A percentile compares a stretch with the other conserved stretches of the same genome.
phyloP scores from a whole-genome alignment of 768 basidiomycete species.

The Mycena haematopus region DNA sequence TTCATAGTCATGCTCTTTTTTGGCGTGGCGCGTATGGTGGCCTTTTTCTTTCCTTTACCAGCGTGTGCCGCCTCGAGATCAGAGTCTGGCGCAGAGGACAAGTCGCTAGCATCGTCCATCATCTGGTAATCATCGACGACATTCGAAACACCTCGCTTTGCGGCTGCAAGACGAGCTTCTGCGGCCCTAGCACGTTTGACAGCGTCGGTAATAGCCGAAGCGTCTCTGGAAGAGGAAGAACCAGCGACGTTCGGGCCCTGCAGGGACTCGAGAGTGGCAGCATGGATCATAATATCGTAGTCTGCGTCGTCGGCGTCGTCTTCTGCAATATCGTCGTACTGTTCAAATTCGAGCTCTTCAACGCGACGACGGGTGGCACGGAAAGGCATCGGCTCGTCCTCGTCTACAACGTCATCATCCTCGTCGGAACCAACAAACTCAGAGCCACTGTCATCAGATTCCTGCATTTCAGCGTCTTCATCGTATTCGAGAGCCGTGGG shows the following conservation, averaged over 20 bases:
- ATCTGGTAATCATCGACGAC: constrained; percentile 41
- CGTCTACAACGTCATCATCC: constrained; percentile 3
- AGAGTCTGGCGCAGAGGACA: constrained; percentile 34
- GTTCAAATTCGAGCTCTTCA: constrained; percentile 30
- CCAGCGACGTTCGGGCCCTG: constrained; percentile 43
- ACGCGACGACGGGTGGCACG: constrained; percentile 26
- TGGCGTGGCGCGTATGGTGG: constrained; percentile 13
- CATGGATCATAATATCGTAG: constrained; percentile 61
- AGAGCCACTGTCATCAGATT: constrained; percentile 65
- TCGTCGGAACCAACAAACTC: constrained; percentile 54
- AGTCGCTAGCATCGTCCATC: constrained; percentile 32
- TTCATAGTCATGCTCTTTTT: constrained; percentile 43
- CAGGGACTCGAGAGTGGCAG: constrained; percentile 63
- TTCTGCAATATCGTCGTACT: constrained; percentile 38
- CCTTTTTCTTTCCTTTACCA: constrained; percentile 38
- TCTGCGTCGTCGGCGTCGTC: constrained; percentile 59
- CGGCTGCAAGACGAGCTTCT: constrained; percentile 54
- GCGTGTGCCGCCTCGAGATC: constrained; percentile 28
- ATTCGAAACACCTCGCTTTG: constrained; percentile 36
- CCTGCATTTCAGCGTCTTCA: constrained; percentile 43
- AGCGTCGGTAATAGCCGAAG: constrained; percentile 48
- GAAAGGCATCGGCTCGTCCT: constrained; percentile 14
- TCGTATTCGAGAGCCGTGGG: constrained; percentile 48
- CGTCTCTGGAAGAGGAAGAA: constrained; percentile 41
- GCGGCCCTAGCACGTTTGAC: constrained; percentile 57